Evolutionary conservation across 768 basidiomycete genomes (phyloP).

Genomic region (Boletus reticulatus): DNA sequence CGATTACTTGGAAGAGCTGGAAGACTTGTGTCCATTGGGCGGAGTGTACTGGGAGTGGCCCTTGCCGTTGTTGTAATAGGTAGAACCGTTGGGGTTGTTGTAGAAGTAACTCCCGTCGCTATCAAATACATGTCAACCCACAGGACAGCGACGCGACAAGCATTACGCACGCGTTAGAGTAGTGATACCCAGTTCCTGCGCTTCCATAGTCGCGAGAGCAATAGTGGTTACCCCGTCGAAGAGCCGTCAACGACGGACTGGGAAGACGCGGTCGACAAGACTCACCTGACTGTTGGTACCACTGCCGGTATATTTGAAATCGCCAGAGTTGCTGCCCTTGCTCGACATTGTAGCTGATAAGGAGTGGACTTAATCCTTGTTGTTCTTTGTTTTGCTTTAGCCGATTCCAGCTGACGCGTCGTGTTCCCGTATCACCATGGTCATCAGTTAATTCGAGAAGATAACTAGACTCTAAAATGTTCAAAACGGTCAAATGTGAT

Average conservation of each 20-base stretch:
- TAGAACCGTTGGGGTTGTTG: slow-evolving; percentile 56
- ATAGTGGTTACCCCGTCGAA: slow-evolving; percentile 56
- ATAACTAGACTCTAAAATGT: too few relatives aligned
- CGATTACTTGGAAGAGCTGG: slow-evolving; percentile 22
- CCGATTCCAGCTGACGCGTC: too few relatives aligned
- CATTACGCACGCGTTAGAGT: slow-evolving; percentile 51
- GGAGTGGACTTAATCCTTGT: slow-evolving; percentile 26
- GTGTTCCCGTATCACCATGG: too few relatives aligned
- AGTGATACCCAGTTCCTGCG: slow-evolving; percentile 52
- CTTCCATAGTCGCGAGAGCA: slow-evolving; percentile 49
- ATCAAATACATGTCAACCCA: not conserved
- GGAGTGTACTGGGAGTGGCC: slow-evolving; percentile 53
- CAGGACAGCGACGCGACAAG: not conserved
- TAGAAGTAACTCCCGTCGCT: slow-evolving; percentile 65
- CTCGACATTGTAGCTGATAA: slow-evolving; percentile 8
- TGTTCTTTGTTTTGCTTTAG: slow-evolving; percentile 31
- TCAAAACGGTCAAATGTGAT: too few relatives aligned
- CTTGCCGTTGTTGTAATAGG: slow-evolving; percentile 52
- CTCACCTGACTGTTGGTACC: slow-evolving; percentile 55
- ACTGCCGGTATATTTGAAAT: slow-evolving; percentile 42
- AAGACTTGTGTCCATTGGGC: slow-evolving; percentile 37
- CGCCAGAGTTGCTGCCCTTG: slow-evolving; percentile 20
- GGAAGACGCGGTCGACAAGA: not conserved
- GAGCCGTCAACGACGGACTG: not conserved
- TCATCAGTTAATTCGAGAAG: too few relatives aligned